Evolutionary conservation across 805 yeast species (phyloP), one percentile per base, ranked within the genome.

Genomic region (Diddensiella caesifluorescens): DNA sequence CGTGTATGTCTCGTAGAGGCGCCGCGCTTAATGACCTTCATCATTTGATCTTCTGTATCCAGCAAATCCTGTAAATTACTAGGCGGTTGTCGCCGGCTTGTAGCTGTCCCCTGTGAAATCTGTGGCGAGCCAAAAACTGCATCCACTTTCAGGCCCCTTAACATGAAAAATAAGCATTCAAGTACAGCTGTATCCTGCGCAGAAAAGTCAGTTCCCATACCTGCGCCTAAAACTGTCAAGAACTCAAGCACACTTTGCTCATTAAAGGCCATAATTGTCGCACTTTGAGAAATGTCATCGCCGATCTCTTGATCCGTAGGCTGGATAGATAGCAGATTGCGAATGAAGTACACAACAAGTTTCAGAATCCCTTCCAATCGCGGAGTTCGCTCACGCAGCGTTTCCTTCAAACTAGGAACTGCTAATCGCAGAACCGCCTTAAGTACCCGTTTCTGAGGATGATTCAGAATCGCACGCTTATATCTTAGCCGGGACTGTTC

Each of bases 1-100:
- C 95, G 71, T 2, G 92, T 89, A 57, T 90, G 98, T 35, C 98
- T 72, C 1, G 86, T 71, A 1, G 84, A 73, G 1, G 79, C 67
- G 39, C 69, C 63, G 59, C 71, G 73, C 22, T 68, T 66, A 37
- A 77, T 70, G 25, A 60, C 56, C 30, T 64, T 67, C 44, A 74
- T 76, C 46, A 80, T 57, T 23, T 70, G 69, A 16, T 71, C 68
- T 55, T 90, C 97, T 41, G 71, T 71, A 2, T 67, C 64, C n/a
- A 87, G 64, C 5, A 85, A 57, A 16, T 70, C 74, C 32, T 69
- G 60, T 21, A 61, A 46, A 32, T 51, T 52, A 15, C n/a, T n/a
- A n/a, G n/a, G n/a, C n/a, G n/a, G n/a, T n/a, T n/a, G n/a, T n/a
- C n/a, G n/a, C n/a, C n/a, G n/a, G n/a, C n/a, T n/a, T n/a, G n/a